These are phyloP conservation scores for Trichophyton verrucosum DNA, from an alignment of 2,329 filamentous ascomycete species.

Conservation along the genomic window DNA sequence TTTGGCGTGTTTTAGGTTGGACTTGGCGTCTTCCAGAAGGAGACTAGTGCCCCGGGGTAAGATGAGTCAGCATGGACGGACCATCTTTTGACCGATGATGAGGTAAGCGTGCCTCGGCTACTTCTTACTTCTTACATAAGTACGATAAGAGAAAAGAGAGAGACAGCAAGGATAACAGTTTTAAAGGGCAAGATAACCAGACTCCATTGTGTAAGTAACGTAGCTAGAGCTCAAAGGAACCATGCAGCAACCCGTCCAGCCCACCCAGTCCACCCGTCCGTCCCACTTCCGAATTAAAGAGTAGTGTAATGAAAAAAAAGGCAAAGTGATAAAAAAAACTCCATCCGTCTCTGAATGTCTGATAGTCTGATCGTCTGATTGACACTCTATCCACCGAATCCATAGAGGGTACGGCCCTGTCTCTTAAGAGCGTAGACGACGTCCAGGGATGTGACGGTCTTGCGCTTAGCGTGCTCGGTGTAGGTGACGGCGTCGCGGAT, in stretches of 20 bases:
- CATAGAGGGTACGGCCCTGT: conserved; percentile 64
- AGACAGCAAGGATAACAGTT: too few relatives aligned
- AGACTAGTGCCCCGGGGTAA: not conserved
- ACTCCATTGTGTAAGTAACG: not conserved
- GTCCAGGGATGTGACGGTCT: conserved; percentile 44
- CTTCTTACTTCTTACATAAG: not conserved
- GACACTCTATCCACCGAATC: conserved; percentile 66
- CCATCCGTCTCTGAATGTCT: too few relatives aligned
- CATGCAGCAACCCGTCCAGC: not conserved
- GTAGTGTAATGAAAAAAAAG: not conserved
- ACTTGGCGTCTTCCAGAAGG: not conserved
- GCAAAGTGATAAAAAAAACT: not conserved
- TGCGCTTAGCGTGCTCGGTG: conserved; percentile 70
- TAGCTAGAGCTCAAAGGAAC: not conserved
- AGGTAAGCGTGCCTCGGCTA: not conserved
- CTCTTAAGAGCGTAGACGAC: conserved; percentile 53
- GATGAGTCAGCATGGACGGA: not conserved
- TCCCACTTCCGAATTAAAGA: not conserved
- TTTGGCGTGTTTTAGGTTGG: not conserved
- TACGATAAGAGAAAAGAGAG: not conserved
- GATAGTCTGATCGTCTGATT: not conserved
- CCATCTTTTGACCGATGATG: not conserved
- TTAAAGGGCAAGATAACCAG: not conserved
- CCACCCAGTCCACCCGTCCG: not conserved
- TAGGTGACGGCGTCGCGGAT: conserved; percentile 70